Evolutionary conservation across 2,329 filamentous ascomycete species (phyloP).

Genomic region (Hypoxylon sp.): DNA sequence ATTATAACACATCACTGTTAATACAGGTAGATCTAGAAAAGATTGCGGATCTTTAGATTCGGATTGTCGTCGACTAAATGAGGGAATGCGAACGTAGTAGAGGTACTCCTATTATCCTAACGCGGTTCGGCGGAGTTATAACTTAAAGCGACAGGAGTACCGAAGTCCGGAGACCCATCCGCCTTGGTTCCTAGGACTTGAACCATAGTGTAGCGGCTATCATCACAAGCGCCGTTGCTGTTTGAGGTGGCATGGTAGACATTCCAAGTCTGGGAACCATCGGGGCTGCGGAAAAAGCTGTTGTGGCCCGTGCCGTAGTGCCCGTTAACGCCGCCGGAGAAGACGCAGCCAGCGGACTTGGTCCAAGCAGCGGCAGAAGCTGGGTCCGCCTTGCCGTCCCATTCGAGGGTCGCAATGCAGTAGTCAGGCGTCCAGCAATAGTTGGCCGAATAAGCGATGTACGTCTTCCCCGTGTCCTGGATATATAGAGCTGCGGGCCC

Average conservation of each 20-base stretch:
- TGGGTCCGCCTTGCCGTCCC: slow-evolving; percentile 66
- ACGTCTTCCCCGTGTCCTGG: slow-evolving; percentile 62
- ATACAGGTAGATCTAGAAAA: too few species aligned
- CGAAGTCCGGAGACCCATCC: slow-evolving; percentile 68
- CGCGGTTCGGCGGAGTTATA: slow-evolving; percentile 19
- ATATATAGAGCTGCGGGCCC: slow-evolving; percentile 68
- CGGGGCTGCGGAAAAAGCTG: slow-evolving; percentile 70
- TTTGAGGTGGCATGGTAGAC: slow-evolving; percentile 69
- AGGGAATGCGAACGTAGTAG: too few species aligned
- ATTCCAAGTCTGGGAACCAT: slow-evolving; percentile 68
- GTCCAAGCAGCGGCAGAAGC: slow-evolving; percentile 62
- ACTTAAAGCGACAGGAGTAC: slow-evolving; percentile 50
- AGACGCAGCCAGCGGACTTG: slow-evolving; percentile 65
- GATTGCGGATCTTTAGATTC: too few species aligned
- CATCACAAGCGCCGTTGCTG: slow-evolving; percentile 65
- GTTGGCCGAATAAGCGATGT: slow-evolving; percentile 68
- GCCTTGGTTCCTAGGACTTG: slow-evolving; percentile 65
- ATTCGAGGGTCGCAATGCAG: slow-evolving; percentile 67
- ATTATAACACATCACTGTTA: too few species aligned
- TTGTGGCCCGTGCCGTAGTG: slow-evolving; percentile 72
- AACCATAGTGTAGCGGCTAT: slow-evolving; percentile 67
- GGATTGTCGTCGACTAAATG: too few species aligned
- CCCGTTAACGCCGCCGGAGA: slow-evolving; percentile 65
- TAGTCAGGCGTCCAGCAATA: slow-evolving; percentile 71
- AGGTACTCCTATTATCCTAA: neutral